Evolutionary conservation across 2,329 filamentous ascomycete genomes (phyloP).

Genomic region (Beauveria scarabaeidicola): DNA sequence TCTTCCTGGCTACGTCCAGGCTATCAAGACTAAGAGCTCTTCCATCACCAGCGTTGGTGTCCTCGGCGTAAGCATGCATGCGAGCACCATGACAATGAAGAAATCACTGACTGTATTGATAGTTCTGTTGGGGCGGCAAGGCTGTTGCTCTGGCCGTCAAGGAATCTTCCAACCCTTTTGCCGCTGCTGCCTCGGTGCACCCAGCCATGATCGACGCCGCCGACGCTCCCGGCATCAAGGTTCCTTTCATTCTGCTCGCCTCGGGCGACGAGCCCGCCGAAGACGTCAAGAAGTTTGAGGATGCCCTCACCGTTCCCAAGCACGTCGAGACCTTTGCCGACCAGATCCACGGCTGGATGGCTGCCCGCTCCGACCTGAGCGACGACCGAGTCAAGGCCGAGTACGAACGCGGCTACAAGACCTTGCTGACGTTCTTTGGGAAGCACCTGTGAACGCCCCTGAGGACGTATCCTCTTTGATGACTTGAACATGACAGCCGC

Average conservation of each 20-base stretch:
- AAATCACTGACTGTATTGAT: constrained; percentile 8
- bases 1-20: constrained; percentile 47
- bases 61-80: constrained; percentile 42
- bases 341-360: constrained; percentile 70
- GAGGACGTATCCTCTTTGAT: too few species aligned
- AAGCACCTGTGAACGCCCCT: constrained; percentile 34
- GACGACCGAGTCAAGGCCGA: constrained; percentile 51
- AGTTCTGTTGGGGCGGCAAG: constrained; percentile 67
- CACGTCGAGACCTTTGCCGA: constrained; percentile 58
- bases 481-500: not conserved
- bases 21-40: constrained; percentile 43
- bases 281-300: constrained; percentile 47
- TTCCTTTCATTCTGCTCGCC: constrained; percentile 55
- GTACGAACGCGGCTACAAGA: constrained; percentile 54
- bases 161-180: constrained; percentile 45
- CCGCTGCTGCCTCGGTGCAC: constrained; percentile 42
- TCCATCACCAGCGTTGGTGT: constrained; percentile 51
- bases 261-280: constrained; percentile 55
- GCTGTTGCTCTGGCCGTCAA: constrained; percentile 46
- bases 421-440: constrained; percentile 48
- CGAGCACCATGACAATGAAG: not conserved
- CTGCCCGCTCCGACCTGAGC: constrained; percentile 51
- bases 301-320: constrained; percentile 44
- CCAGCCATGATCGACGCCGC: constrained; percentile 56
- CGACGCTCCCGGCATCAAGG: constrained; percentile 51